A percentile compares a stretch with the other conserved stretches of the same genome.
phyloP scores from a whole-genome alignment of 1,284 basidiomycete genomes.

The Neonothopanus nambi region DNA sequence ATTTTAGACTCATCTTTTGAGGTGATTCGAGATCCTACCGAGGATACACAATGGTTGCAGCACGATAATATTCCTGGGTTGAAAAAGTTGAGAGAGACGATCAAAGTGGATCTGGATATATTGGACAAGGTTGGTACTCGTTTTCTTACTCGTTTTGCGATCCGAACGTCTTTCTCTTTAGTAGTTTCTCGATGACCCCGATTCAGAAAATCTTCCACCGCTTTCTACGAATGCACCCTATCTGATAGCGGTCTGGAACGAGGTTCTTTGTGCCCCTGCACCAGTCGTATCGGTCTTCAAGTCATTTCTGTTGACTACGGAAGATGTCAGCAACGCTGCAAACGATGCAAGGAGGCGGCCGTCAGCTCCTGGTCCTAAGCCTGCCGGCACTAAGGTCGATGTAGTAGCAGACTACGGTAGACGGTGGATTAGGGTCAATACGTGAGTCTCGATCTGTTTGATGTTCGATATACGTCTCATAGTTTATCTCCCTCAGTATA shows the following conservation, averaged over 20 bases:
- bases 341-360: constrained; percentile 14
- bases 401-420: constrained; percentile 73
- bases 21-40: constrained; percentile 17
- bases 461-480: not conserved
- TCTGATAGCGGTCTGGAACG: constrained; percentile 75
- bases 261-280: constrained; percentile 58
- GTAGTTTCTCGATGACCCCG: constrained; percentile 62
- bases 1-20: constrained; percentile 58
- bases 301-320: constrained; percentile 36
- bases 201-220: constrained; percentile 41
- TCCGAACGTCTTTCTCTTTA: constrained; percentile 28
- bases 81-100: constrained; percentile 49
- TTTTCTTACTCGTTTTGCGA: constrained; percentile 12
- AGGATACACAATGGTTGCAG: constrained; percentile 41
- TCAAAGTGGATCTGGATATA: constrained; percentile 48
- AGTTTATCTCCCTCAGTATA: constrained; percentile 49
- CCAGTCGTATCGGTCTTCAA: constrained; percentile 64
- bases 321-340: constrained; percentile 2
- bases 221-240: constrained; percentile 77
- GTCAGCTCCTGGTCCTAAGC: constrained; percentile 22
- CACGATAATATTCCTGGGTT: constrained; percentile 48
- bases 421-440: constrained; percentile 82
- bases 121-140: constrained; percentile 49
- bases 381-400: constrained; percentile 71
- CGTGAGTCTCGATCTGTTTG: constrained; percentile 52